phyloP scores from a whole-genome alignment of 345 rosid species.

The Sisymbrium altissimum region DNA sequence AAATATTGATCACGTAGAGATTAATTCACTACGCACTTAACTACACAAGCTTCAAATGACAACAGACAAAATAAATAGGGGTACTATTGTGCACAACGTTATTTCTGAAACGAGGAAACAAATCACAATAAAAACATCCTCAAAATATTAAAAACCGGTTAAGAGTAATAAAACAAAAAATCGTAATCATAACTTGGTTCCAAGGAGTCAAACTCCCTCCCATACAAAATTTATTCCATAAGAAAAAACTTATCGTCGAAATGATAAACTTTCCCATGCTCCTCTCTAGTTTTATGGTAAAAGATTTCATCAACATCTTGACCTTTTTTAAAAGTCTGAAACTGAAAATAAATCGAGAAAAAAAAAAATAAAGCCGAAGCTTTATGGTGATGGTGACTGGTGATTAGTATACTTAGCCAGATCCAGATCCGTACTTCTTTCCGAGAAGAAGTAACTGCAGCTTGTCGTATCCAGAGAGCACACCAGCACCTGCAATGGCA shows the following conservation, averaged over 20 bases:
- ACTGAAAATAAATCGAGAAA: constrained; percentile 20
- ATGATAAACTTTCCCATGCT: neutral
- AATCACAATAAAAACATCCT: neutral
- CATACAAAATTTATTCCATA: constrained; percentile 17
- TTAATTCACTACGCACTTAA: neutral
- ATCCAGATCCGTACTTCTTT: constrained; percentile 86
- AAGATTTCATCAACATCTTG: constrained; percentile 24
- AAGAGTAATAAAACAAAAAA: neutral
- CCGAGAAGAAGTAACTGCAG: constrained; percentile 78
- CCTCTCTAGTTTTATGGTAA: constrained; percentile 23
- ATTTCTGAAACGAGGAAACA: neutral
- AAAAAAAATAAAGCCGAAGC: neutral
- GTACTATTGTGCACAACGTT: neutral
- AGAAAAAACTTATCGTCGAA: constrained; percentile 10
- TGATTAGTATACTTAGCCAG: constrained; percentile 31
- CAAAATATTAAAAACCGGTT: neutral
- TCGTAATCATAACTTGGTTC: neutral
- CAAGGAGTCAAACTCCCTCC: neutral
- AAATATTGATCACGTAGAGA: neutral
- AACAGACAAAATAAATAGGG: too few species aligned
- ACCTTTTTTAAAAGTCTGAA: neutral
- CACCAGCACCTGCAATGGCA: constrained; percentile 94
- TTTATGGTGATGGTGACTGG: neutral
- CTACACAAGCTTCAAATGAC: neutral
- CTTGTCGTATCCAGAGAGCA: constrained; percentile 87